Evolutionary conservation across 257 asterid species (phyloP).

Genomic region (Eucommia ulmoides): DNA sequence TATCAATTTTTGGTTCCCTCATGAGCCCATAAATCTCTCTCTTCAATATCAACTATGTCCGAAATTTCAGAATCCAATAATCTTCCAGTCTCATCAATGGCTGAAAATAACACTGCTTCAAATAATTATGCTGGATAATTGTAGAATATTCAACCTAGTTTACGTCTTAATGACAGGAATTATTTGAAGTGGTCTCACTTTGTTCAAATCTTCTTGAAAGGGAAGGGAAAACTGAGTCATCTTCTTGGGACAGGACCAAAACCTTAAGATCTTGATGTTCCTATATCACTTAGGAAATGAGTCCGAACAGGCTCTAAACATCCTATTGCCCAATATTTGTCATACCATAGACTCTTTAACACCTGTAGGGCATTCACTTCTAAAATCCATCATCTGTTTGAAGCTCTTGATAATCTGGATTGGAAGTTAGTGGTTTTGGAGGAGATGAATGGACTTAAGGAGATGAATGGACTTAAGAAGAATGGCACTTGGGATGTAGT

Average conservation of each 20-base stretch:
- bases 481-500: too few relatives aligned
- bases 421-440: too few relatives aligned
- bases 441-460: too few relatives aligned
- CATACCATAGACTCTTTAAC: too few relatives aligned
- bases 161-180: not conserved
- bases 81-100: not conserved
- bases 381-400: too few relatives aligned
- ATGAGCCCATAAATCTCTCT: not conserved
- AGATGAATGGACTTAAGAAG: too few relatives aligned
- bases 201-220: slow-evolving; percentile 3
- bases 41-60: not conserved
- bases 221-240: slow-evolving; percentile 5
- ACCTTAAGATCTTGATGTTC: not conserved
- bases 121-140: too few relatives aligned
- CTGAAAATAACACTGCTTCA: not conserved
- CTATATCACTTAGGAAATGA: too few relatives aligned
- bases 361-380: too few relatives aligned
- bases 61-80: not conserved
- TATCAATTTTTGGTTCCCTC: not conserved
- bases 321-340: too few relatives aligned
- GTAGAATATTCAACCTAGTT: not conserved
- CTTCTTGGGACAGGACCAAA: not conserved
- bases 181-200: slow-evolving; percentile 7
- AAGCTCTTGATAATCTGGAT: too few relatives aligned
- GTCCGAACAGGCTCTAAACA: too few relatives aligned